Base-by-base conservation (phyloP, 2,329 filamentous ascomycete genomes). In the Dothideomycetes sp. region DNA sequence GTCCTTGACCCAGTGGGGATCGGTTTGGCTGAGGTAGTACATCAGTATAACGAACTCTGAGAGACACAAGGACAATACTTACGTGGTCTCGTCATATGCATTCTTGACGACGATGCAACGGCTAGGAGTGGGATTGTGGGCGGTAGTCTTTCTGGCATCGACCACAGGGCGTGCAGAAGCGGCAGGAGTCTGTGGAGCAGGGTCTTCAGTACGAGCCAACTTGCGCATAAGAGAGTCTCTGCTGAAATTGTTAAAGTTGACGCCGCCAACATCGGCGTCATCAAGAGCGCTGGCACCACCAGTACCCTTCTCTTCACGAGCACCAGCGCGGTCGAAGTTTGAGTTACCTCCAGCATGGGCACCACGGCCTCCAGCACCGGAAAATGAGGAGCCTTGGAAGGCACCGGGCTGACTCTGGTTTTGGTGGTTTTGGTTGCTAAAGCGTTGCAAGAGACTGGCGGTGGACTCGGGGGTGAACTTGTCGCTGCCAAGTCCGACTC, bases 201-300 rank as follows among this genome's bases (percentile, higher is more conserved):
- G 72, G 60, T 96, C 87, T 67, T 96, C 88, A 68, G 84, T 89
- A 73, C 91, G 82, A 60, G 91, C 88, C 65, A 98, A 84, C 69
- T 96, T 95, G 64, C 86, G 80, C 91, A 98, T 98, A 66, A 98
- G 80, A 59, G 88, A 85, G 70, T 96, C 87, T 68, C 91, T 85
- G 73, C 86, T 94, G 71, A 94, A 95, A 65, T 95, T 95, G 75
- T 87, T 94, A 82, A 96, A 96, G 68, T 96, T 96, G 65, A 98
- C 89, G 58, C 91, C 91, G 37, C 84, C 86, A 60, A 98, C 91
- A 63, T 98, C 91, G 47, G 88, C 94, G 60, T 98, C 91, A 65
- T 98, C 91, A 38, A 98, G 72, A 55, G 91, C 91, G 67, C 88
- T 94, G 35, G 89, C 89, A 53, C 87, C 87, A 46, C 84, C 84